Conservation (phyloP, 257 asterid genomes). For the Dorcoceras hygrometricum region DNA sequence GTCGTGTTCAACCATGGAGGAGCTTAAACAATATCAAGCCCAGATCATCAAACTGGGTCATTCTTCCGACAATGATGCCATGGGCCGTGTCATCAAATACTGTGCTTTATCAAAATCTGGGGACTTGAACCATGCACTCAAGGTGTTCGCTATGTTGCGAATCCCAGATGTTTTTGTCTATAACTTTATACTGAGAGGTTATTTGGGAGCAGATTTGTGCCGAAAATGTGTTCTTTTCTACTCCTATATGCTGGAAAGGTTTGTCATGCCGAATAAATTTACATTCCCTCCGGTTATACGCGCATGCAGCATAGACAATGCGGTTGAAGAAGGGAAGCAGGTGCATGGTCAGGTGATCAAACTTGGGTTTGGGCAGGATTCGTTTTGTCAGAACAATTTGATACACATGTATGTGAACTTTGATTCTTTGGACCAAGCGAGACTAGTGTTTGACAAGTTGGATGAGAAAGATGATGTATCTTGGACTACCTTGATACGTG, state of each 20-base stretch:
- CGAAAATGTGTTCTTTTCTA: slow-evolving; percentile 40
- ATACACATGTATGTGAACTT: slow-evolving; percentile 69
- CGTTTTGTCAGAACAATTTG: slow-evolving; percentile 72
- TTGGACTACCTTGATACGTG: slow-evolving; percentile 86
- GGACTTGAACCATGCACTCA: slow-evolving; percentile 53
- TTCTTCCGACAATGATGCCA: slow-evolving; percentile 52
- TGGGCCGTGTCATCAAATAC: slow-evolving; percentile 64
- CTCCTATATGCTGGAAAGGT: slow-evolving; percentile 43
- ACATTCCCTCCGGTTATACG: slow-evolving; percentile 66
- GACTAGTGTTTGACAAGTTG: slow-evolving; percentile 52
- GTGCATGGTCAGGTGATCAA: slow-evolving; percentile 68
- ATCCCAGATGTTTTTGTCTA: slow-evolving; percentile 63
- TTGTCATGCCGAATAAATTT: slow-evolving; percentile 52
- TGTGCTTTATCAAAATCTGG: slow-evolving; percentile 45
- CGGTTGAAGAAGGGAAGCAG: slow-evolving; percentile 48
- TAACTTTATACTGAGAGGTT: slow-evolving; percentile 61
- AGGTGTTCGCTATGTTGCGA: slow-evolving; percentile 56
- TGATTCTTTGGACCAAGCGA: slow-evolving; percentile 53
- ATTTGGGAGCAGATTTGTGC: slow-evolving; percentile 30
- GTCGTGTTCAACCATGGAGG: slow-evolving; percentile 56
- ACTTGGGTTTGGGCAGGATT: slow-evolving; percentile 52
- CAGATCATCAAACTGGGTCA: slow-evolving; percentile 62
- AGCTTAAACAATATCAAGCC: slow-evolving; percentile 63
- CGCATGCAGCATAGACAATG: slow-evolving; percentile 48
- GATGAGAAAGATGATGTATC: slow-evolving; percentile 58